Conservation (phyloP, 805 yeast genomes). For the Pichia gijzeniarum region DNA sequence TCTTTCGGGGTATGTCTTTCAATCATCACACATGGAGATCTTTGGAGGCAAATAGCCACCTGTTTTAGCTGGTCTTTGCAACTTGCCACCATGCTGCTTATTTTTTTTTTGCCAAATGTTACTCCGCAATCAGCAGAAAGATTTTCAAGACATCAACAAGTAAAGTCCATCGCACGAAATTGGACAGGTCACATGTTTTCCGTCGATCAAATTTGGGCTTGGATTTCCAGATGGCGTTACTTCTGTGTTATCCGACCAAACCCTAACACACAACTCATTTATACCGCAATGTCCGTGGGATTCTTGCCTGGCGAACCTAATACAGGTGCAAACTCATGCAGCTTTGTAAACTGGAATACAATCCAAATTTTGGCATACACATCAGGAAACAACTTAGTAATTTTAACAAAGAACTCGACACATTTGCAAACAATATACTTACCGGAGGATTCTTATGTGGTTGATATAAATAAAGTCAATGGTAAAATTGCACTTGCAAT, state of each 20-base stretch:
- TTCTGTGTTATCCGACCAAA: too few species aligned
- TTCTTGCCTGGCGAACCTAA: constrained; percentile 87
- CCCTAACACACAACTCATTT: too few species aligned
- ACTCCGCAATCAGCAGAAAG: too few species aligned
- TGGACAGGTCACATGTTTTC: too few species aligned
- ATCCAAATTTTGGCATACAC: constrained; percentile 66
- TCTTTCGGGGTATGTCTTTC: constrained; percentile 86
- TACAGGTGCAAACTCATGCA: constrained; percentile 44
- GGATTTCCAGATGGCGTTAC: too few species aligned
- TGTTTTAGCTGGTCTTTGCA: constrained; percentile 92
- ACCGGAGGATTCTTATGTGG: constrained; percentile 56
- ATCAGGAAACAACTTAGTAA: constrained; percentile 81
- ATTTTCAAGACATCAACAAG: too few species aligned
- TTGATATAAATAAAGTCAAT: constrained; percentile 53
- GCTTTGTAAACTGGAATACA: constrained; percentile 59
- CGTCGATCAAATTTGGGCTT: too few species aligned
- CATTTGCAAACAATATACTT: constrained; percentile 74
- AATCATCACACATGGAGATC: constrained; percentile 93
- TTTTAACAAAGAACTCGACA: constrained; percentile 44
- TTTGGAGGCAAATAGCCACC: constrained; percentile 91
- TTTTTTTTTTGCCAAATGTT: too few species aligned
- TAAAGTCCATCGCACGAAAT: background rate
- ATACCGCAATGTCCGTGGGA: constrained; percentile 1
- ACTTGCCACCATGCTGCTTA: constrained; percentile 50
- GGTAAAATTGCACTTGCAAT: constrained; percentile 60